Evolutionary conservation across 306 rosid species (phyloP).

Genomic region (Astragalus membranaceus): DNA sequence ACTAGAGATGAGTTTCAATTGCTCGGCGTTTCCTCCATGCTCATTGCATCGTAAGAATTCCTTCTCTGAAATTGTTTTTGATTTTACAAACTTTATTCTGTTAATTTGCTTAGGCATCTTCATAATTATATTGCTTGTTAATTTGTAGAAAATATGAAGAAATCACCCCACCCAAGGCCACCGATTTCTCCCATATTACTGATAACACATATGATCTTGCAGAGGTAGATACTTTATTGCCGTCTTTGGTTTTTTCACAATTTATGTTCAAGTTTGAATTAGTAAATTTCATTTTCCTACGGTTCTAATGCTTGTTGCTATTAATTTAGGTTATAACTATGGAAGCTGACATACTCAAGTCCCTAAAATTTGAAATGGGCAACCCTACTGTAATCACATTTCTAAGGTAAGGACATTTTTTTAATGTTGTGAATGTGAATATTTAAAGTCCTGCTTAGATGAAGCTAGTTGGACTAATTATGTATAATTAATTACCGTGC

Average conservation of each 20-base stretch:
- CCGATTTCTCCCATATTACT: conserved; percentile 55
- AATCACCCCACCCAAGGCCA: conserved; percentile 65
- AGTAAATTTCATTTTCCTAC: not conserved
- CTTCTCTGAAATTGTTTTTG: not conserved
- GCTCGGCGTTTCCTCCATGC: conserved; percentile 73
- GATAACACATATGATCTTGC: conserved; percentile 48
- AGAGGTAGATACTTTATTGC: conserved; percentile 52
- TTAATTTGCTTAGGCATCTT: not conserved
- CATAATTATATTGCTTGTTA: not conserved
- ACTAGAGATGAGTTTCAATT: conserved; percentile 40
- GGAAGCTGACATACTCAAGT: conserved; percentile 75
- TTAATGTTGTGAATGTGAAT: not conserved
- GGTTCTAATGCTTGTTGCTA: not conserved
- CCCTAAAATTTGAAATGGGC: conserved; percentile 69
- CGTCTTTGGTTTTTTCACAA: too few species aligned
- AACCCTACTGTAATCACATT: conserved; percentile 66
- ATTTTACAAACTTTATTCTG: not conserved
- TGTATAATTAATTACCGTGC: not conserved
- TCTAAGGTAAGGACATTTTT: conserved; percentile 39
- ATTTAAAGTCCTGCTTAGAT: not conserved
- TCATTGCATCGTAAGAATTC: conserved; percentile 69
- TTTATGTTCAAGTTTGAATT: not conserved
- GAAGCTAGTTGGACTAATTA: not conserved
- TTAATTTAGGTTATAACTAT: conserved; percentile 52
- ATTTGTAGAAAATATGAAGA: conserved; percentile 76